Evolutionary conservation across 2,329 filamentous ascomycete genomes (phyloP).

Genomic region (Clarireedia homoeocarpa): DNA sequence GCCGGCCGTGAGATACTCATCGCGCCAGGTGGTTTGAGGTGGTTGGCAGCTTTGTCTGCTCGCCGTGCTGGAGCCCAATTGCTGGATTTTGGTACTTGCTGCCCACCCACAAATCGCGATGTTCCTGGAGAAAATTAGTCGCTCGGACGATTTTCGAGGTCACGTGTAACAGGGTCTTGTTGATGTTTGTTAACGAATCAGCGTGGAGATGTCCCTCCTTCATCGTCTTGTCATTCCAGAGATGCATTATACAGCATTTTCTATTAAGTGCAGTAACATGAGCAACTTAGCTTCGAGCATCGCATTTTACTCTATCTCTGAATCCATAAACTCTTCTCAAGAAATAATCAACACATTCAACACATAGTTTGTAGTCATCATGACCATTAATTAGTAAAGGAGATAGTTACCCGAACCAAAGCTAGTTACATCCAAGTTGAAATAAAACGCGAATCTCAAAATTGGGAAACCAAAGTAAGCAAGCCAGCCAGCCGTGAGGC

Average conservation of each 20-base stretch:
- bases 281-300: no score
- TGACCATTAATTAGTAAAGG: no score
- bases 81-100: slow-evolving; percentile 1
- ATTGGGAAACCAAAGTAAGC: not conserved
- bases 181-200: not conserved
- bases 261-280: no score
- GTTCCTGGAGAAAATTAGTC: slow-evolving; percentile 4
- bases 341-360: no score
- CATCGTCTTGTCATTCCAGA: no score
- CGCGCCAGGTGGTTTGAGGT: slow-evolving; percentile 9
- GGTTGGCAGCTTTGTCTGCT: slow-evolving; percentile 13
- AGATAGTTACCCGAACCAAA: not conserved
- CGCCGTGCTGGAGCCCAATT: slow-evolving; percentile 21
- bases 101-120: slow-evolving; percentile 1
- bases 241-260: no score
- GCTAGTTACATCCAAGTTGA: not conserved
- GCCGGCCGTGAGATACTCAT: slow-evolving; percentile 43
- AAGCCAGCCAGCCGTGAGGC: slow-evolving; percentile 24
- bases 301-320: no score
- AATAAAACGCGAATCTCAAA: not conserved
- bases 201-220: no score
- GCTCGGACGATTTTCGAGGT: slow-evolving; percentile 1
- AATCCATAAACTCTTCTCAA: no score
- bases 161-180: slow-evolving; percentile 4
- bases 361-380: no score